These are phyloP conservation scores for Tricholoma bakamatsutake DNA, from an alignment of 768 basidiomycete genomes.

Conservation along the genomic window DNA sequence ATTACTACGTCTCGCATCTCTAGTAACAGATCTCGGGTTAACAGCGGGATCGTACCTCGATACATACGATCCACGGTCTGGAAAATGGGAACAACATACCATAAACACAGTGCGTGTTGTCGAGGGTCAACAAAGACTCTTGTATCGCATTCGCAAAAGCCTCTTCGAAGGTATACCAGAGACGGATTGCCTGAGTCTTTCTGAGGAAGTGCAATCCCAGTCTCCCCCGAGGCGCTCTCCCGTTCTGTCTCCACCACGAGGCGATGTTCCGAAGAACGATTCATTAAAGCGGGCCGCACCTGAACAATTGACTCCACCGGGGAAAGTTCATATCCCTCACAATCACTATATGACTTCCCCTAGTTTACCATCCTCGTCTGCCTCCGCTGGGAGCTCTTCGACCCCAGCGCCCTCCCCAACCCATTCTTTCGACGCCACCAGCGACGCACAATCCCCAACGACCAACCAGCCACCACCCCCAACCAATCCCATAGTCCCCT, in stretches of 20 bases:
- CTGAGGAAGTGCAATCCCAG: constrained; percentile 51
- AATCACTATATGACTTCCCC: constrained; percentile 26
- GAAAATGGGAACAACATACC: constrained; percentile 66
- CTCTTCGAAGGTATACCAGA: constrained; percentile 53
- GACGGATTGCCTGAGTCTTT: constrained; percentile 50
- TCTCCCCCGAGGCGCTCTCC: not conserved
- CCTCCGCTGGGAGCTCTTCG: not conserved
- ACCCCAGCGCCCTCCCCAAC: not conserved
- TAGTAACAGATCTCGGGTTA: constrained; percentile 53
- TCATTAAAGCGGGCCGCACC: constrained; percentile 20
- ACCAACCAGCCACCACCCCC: not conserved
- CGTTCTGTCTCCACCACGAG: not conserved
- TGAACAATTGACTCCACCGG: constrained; percentile 9
- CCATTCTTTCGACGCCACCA: not conserved
- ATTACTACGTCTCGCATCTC: constrained; percentile 43
- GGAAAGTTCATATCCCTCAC: constrained; percentile 27
- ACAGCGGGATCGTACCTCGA: constrained; percentile 51
- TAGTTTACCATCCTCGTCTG: not conserved
- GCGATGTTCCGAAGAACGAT: not conserved
- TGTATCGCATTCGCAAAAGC: constrained; percentile 56
- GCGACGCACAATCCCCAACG: not conserved
- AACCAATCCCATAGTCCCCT: not conserved
- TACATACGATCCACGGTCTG: constrained; percentile 44
- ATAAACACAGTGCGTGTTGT: constrained; percentile 55
- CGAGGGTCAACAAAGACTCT: constrained; percentile 51